Conservation (phyloP, 1,139 yeast genomes). For the Yamadazyma mexicana region DNA sequence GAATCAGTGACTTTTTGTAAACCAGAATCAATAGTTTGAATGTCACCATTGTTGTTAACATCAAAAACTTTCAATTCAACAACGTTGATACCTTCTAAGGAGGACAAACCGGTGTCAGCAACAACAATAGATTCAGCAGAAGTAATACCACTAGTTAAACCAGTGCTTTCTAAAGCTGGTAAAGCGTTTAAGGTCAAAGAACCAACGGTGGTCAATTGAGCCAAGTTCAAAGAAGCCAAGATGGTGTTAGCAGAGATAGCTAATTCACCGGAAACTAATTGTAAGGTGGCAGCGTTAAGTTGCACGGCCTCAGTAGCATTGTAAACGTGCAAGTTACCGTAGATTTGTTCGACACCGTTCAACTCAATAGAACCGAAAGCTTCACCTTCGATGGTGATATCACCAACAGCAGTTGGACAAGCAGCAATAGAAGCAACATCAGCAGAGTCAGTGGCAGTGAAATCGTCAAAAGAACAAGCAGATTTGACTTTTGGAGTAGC, state of each 20-base stretch:
- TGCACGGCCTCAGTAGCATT: constrained; percentile 64
- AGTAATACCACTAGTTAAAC: constrained; percentile 74
- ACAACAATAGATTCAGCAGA: constrained; percentile 71
- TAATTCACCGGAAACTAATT: constrained; percentile 72
- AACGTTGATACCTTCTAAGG: constrained; percentile 81
- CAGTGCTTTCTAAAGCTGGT: constrained; percentile 73
- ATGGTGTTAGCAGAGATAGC: constrained; percentile 64
- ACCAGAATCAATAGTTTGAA: constrained; percentile 65
- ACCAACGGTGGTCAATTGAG: constrained; percentile 79
- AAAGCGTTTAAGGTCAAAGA: constrained; percentile 75
- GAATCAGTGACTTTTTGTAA: constrained; percentile 72
- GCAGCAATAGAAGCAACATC: constrained; percentile 72
- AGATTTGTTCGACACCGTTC: constrained; percentile 60
- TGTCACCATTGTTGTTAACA: constrained; percentile 82
- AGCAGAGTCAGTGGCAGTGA: constrained; percentile 73
- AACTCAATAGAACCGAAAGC: constrained; percentile 56
- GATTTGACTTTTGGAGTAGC: constrained; percentile 54
- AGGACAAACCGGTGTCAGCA: constrained; percentile 81
- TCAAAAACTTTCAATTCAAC: constrained; percentile 69
- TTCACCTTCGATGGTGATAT: constrained; percentile 64
- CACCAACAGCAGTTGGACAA: constrained; percentile 83
- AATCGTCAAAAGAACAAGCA: constrained; percentile 53
- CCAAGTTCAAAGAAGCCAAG: constrained; percentile 69
- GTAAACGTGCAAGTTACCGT: constrained; percentile 69
- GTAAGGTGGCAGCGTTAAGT: constrained; percentile 76